Evolutionary conservation across 1,139 yeast genomes (phyloP).

Genomic region (Oligophagozyma castellii): DNA sequence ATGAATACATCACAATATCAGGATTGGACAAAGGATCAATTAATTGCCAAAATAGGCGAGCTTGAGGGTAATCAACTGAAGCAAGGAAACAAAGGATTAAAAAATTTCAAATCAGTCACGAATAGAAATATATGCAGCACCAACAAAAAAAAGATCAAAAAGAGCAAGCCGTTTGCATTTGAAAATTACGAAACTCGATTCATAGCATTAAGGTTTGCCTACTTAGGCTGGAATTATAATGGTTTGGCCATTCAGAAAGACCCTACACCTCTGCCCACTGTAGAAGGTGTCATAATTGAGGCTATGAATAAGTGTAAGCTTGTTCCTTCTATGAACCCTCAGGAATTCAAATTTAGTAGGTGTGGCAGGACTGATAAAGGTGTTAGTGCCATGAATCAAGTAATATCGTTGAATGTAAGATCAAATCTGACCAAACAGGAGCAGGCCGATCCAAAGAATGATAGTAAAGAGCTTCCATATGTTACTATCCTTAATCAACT

Average conservation of each 20-base stretch:
- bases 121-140: constrained; percentile 2
- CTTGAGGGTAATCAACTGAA: constrained; percentile 12
- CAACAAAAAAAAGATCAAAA: constrained; percentile 7
- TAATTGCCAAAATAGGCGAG: constrained; percentile 25
- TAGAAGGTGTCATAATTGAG: constrained; percentile 61
- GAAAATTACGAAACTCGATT: constrained; percentile 51
- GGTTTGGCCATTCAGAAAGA: constrained; percentile 77
- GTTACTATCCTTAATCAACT: constrained; percentile 59
- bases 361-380: constrained; percentile 97
- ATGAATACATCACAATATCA: constrained; percentile 11
- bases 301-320: constrained; percentile 59
- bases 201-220: constrained; percentile 72
- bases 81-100: constrained; percentile 5
- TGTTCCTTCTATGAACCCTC: constrained; percentile 46
- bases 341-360: constrained; percentile 59
- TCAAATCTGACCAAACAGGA: constrained; percentile 47
- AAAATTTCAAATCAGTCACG: constrained; percentile 4
- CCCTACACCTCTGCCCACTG: constrained; percentile 71
- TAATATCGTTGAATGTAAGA: constrained; percentile 64
- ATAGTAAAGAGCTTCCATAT: constrained; percentile 61
- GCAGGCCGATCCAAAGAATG: constrained; percentile 43
- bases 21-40: constrained; percentile 29
- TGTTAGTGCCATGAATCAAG: constrained; percentile 95
- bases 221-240: constrained; percentile 85
- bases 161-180: constrained; percentile 48